Evolutionary conservation across 176 grass and related monocot genomes (phyloP).

Genomic region (Oryza meridionalis): DNA sequence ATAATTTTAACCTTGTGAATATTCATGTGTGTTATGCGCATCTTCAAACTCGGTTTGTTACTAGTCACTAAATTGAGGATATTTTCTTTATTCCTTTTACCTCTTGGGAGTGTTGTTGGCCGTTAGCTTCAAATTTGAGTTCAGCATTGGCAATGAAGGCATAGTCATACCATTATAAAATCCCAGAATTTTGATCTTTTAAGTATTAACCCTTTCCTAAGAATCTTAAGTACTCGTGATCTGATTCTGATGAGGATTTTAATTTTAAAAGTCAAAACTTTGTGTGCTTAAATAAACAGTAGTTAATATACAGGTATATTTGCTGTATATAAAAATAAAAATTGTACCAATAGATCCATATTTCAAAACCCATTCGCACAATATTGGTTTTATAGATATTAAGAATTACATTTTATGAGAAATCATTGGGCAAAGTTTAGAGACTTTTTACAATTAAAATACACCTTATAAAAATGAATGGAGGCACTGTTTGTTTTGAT

Average conservation of each 20-base stretch:
- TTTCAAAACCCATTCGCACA: not conserved
- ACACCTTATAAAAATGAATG: not conserved
- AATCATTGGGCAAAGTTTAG: not conserved
- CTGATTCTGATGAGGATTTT: not conserved
- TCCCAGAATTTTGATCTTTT: not conserved
- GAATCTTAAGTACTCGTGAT: not conserved
- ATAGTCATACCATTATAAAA: not conserved
- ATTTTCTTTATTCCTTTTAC: not conserved
- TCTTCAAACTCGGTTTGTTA: slow-evolving; percentile 19
- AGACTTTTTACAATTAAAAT: not conserved
- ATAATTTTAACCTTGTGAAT: slow-evolving; percentile 42
- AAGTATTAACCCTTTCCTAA: not conserved
- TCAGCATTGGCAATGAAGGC: slow-evolving; percentile 9
- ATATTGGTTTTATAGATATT: not conserved
- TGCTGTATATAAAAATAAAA: not conserved
- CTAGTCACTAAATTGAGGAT: slow-evolving; percentile 9
- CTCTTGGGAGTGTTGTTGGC: slow-evolving; percentile 5
- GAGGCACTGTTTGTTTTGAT: not conserved
- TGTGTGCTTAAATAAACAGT: not conserved
- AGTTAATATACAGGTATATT: not conserved
- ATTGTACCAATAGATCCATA: not conserved
- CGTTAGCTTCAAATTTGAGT: slow-evolving; percentile 30
- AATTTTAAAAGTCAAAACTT: not conserved
- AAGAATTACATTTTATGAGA: not conserved
- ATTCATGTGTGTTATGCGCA: slow-evolving; percentile 31